Evolutionary conservation across 345 rosid genomes (phyloP), one percentile per base, ranked within the genome.

Genomic region (Eucalyptus grandis): DNA sequence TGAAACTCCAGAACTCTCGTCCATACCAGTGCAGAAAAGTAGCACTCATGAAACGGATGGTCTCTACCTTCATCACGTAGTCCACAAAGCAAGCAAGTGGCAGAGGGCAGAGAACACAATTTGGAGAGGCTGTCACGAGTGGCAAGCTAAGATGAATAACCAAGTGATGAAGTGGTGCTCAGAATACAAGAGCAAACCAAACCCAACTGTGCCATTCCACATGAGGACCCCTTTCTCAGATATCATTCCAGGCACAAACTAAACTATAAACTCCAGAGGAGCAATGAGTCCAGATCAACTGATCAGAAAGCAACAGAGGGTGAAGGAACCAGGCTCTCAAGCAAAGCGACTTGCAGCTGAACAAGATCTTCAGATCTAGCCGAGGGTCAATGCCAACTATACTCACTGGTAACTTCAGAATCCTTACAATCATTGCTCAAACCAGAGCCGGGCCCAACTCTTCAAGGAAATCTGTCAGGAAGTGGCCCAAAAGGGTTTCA

Each of bases 351-450:
- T 60, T 60, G 69, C 69, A 12, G 69, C 4, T 27, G 69, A 60
- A 60, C 69, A 27, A 60, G 69, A 60, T 60, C 8, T 60, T 27
- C 31, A 60, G 31, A 27, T 60, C 8, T 60, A 60, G 67, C 67
- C 31, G n/a, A 60, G 77, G 77, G 40, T 6, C 77, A 31, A 67
- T 15, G 17, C 40, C 40, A 67, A 67, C 80, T 8, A 67, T 15
- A 0, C 77, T n/a, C 40, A n/a, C 17, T 7, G 9, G 0, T 30
- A 7, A 30, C 40, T 31, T 27, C n/a, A 65, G 37, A 65, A 69
- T 17, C 81, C 81, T 9, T 17, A 3, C 44, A 3, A 34, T 5
- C 14, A 69, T 16, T 69, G 81, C 81, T 69, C 4, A 0, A 69
- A 69, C 81, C 81, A 9, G 81, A 17, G 44, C 40, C 26, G 40